phyloP scores from a whole-genome alignment of 2,329 filamentous ascomycete species.

The Sporothrix dimorphospora region DNA sequence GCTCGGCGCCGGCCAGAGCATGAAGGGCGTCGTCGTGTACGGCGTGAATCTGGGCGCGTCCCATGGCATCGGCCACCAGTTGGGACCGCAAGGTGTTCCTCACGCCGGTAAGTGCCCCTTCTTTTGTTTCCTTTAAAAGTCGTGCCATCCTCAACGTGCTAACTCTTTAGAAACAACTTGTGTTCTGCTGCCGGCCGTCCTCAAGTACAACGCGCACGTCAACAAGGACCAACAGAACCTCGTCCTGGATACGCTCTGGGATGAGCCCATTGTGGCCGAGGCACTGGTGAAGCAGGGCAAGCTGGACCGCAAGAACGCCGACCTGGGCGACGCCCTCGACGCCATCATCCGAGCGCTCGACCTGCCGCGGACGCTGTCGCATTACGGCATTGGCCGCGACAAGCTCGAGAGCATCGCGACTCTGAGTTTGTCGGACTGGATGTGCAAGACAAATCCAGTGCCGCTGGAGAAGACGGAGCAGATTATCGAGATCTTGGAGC shows the following conservation, averaged over 20 bases:
- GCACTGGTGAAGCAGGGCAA: conserved; percentile 39
- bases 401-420: conserved; percentile 50
- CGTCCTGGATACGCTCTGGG: conserved; percentile 45
- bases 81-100: conserved; percentile 40
- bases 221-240: conserved; percentile 46
- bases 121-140: background rate
- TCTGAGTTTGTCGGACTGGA: conserved; percentile 50
- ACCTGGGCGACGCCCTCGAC: conserved; percentile 54
- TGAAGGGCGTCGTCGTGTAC: conserved; percentile 44
- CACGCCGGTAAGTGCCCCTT: conserved; percentile 46
- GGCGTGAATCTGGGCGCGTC: conserved; percentile 45
- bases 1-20: conserved; percentile 53
- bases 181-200: conserved; percentile 56
- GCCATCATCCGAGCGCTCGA: conserved; percentile 52
- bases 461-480: conserved; percentile 49
- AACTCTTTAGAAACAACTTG: conserved; percentile 53
- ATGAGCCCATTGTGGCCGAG: conserved; percentile 40
- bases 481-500: conserved; percentile 54
- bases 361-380: conserved; percentile 52
- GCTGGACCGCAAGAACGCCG: conserved; percentile 38
- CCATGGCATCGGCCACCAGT: conserved; percentile 49
- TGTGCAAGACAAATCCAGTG: conserved; percentile 51
- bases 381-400: conserved; percentile 52
- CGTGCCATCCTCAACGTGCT: background rate
- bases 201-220: conserved; percentile 51